These are phyloP conservation scores for Aspergillus costaricaensis DNA, from an alignment of 2,329 filamentous ascomycete species.

Conservation along the genomic window DNA sequence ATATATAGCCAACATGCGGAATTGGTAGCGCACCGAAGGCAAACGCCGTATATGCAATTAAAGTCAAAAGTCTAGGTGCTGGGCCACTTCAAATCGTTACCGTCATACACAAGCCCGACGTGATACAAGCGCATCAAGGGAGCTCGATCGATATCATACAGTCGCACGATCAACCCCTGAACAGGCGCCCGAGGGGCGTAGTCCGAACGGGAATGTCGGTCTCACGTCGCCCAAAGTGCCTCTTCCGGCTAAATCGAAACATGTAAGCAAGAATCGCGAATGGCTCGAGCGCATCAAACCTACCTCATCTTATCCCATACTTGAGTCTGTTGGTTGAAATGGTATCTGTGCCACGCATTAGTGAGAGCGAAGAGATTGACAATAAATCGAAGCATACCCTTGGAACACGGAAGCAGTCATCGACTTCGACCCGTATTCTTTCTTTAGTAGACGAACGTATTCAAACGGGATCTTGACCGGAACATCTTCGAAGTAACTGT, in stretches of 20 bases:
- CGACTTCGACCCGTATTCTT: slow-evolving; percentile 57
- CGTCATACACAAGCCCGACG: slow-evolving; percentile 9
- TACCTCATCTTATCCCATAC: slow-evolving; percentile 5
- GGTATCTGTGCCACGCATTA: not conserved
- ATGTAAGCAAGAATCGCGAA: not conserved
- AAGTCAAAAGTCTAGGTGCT: slow-evolving; percentile 3
- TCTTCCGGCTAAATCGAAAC: not conserved
- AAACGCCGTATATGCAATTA: slow-evolving; percentile 17
- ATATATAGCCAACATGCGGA: slow-evolving; percentile 8
- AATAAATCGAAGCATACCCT: slow-evolving; percentile 30
- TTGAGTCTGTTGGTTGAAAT: slow-evolving; percentile 4
- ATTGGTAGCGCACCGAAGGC: slow-evolving; percentile 5
- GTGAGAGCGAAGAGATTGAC: no score
- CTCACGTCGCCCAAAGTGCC: not conserved
- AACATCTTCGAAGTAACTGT: slow-evolving; percentile 56
- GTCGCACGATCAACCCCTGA: slow-evolving; percentile 6
- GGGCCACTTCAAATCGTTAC: slow-evolving; percentile 10
- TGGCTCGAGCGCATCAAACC: not conserved
- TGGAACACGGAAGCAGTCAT: slow-evolving; percentile 51
- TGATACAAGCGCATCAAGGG: not conserved
- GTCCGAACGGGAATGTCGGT: slow-evolving; percentile 13
- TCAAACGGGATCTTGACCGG: slow-evolving; percentile 59
- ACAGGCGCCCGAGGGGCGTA: slow-evolving; percentile 11
- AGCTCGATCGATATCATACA: not conserved
- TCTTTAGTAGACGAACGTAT: slow-evolving; percentile 55